Conservation (phyloP, 2,329 filamentous ascomycete species). For the Pseudogymnoascus sp. region DNA sequence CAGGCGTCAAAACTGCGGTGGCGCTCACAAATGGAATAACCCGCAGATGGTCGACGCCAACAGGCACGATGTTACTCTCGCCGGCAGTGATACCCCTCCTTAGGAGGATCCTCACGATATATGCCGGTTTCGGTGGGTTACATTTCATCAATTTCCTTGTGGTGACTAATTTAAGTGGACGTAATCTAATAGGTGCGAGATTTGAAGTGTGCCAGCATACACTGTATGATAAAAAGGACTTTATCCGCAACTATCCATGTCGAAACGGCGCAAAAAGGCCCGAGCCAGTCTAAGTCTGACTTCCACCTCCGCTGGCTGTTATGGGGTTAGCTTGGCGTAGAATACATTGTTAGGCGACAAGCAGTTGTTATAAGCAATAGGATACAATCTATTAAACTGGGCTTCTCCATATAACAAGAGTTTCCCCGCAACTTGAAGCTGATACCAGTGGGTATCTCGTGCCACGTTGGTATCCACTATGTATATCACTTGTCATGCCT, state of each 20-base stretch:
- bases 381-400: slow-evolving; percentile 2
- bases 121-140: slow-evolving; percentile 1
- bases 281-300: background rate
- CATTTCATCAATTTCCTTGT: background rate
- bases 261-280: background rate
- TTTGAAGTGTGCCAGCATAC: background rate
- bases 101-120: background rate
- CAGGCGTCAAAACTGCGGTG: background rate
- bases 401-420: slow-evolving; percentile 1
- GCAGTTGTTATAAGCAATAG: background rate
- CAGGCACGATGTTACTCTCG: slow-evolving; percentile 4
- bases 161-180: background rate
- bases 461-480: background rate
- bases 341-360: background rate
- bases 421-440: slow-evolving; percentile 2
- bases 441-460: slow-evolving; percentile 2
- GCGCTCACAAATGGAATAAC: background rate
- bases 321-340: background rate
- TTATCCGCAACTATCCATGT: background rate
- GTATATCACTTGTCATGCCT: background rate
- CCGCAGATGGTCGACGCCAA: background rate
- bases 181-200: background rate
- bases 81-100: background rate
- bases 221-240: background rate
- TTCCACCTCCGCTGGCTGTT: background rate